Evolutionary conservation across 805 yeast genomes (phyloP).

Genomic region (Sungouiella blattae): DNA sequence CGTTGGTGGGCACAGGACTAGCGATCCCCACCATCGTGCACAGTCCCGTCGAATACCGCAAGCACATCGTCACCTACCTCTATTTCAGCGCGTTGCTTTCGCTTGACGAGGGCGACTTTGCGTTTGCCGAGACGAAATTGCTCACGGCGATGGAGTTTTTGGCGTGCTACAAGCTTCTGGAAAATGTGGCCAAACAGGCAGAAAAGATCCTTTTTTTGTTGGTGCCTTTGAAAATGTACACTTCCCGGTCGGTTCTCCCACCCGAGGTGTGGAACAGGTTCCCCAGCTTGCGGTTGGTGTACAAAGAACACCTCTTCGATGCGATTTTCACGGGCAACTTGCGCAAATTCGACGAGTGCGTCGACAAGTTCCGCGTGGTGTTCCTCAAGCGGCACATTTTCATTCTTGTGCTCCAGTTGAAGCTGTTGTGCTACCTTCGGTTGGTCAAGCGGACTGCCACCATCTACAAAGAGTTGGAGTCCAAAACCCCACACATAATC

Average conservation of each 20-base stretch:
- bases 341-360: slow-evolving; percentile 41
- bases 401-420: slow-evolving; percentile 51
- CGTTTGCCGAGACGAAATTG: slow-evolving; percentile 48
- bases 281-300: slow-evolving; percentile 41
- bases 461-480: slow-evolving; percentile 19
- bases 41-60: slow-evolving; percentile 35
- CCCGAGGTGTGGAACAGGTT: slow-evolving; percentile 34
- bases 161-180: slow-evolving; percentile 18
- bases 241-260: slow-evolving; percentile 45
- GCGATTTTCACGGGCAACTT: slow-evolving; percentile 58
- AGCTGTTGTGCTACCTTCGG: slow-evolving; percentile 47
- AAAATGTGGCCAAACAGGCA: slow-evolving; percentile 21
- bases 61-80: slow-evolving; percentile 48
- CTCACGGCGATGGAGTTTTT: slow-evolving; percentile 44
- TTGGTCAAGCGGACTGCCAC: slow-evolving; percentile 41
- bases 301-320: slow-evolving; percentile 42
- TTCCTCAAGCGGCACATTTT: slow-evolving; percentile 60
- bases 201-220: slow-evolving; percentile 55
- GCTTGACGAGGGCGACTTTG: slow-evolving; percentile 61
- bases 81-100: slow-evolving; percentile 69
- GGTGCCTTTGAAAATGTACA: slow-evolving; percentile 59
- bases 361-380: slow-evolving; percentile 44
- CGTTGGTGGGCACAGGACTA: slow-evolving; percentile 49
- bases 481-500: slow-evolving; percentile 29
- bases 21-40: slow-evolving; percentile 45